Percentiles rank a stretch among this genome's conserved stretches.
These are phyloP conservation scores for Tuber melanosporum DNA, from an alignment of 495 filamentous ascomycete species.

Conservation along the genomic window DNA sequence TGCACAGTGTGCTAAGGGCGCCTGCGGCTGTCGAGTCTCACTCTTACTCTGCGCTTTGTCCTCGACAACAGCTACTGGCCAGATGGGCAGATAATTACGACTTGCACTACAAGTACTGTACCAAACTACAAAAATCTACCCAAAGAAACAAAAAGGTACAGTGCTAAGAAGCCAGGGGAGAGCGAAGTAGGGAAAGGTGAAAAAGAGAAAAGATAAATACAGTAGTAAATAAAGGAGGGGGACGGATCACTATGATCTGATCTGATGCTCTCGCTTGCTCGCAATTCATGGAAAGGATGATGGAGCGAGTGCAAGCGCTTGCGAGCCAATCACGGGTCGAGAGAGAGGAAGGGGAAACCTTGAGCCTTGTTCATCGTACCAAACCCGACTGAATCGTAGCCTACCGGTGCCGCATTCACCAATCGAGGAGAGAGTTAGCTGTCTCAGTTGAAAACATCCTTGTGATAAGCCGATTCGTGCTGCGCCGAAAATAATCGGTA, in stretches of 20 bases:
- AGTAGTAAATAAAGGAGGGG: not conserved
- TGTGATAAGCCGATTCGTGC: not conserved
- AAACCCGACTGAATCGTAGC: not conserved
- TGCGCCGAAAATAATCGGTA: not conserved
- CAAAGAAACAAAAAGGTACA: not conserved
- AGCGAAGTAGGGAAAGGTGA: not conserved
- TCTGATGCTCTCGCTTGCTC: not conserved
- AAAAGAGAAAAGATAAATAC: not conserved
- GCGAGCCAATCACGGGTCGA: not conserved
- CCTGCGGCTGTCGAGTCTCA: not conserved
- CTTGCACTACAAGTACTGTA: not conserved
- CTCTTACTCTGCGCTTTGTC: constrained; percentile 1
- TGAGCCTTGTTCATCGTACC: not conserved
- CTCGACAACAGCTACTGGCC: not conserved
- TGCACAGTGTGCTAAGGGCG: constrained; percentile 3
- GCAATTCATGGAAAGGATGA: not conserved
- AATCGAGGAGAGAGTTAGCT: constrained; percentile 3
- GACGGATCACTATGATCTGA: not conserved
- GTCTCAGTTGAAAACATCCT: not conserved
- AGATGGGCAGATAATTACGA: not conserved
- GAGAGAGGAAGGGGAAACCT: not conserved
- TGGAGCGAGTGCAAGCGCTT: not conserved
- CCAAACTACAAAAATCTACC: not conserved
- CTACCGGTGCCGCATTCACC: not conserved
- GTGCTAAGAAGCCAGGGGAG: not conserved